phyloP scores from a whole-genome alignment of 176 grass and related monocot species.

The Carex cristatella region DNA sequence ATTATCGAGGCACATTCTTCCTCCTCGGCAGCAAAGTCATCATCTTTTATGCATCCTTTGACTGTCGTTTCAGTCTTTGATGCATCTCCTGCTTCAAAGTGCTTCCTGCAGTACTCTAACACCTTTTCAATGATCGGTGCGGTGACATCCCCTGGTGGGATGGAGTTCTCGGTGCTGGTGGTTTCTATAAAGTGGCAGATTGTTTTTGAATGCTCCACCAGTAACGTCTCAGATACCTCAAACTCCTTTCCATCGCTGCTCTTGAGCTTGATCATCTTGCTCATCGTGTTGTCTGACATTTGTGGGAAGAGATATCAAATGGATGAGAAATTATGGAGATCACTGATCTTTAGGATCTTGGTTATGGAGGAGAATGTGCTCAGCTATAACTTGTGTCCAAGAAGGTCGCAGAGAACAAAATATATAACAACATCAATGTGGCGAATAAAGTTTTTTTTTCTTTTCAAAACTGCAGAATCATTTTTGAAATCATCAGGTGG shows the following conservation, averaged over 20 bases:
- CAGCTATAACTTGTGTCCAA: too few species aligned
- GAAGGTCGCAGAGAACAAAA: too few species aligned
- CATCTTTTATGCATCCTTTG: too few species aligned
- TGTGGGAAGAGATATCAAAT: background rate
- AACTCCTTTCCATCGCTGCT: conserved; percentile 31
- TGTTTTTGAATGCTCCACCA: conserved; percentile 11
- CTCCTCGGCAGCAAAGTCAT: background rate
- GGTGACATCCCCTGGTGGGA: conserved; percentile 3
- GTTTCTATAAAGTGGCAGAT: conserved; percentile 25
- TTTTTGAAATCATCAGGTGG: too few species aligned
- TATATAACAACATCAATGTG: background rate
- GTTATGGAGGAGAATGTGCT: too few species aligned
- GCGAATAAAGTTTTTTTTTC: too few species aligned
- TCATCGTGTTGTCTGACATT: background rate
- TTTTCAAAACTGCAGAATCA: too few species aligned
- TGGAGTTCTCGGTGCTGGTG: background rate
- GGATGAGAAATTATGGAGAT: background rate
- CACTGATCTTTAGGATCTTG: background rate
- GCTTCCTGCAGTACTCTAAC: conserved; percentile 24
- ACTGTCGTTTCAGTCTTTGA: background rate
- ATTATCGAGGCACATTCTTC: background rate
- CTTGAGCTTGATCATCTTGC: conserved; percentile 20
- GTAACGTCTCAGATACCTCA: conserved; percentile 11
- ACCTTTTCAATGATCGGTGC: conserved; percentile 7
- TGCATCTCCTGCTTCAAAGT: background rate